Conservation (phyloP, 331 rosid species). For the Ulmus americana region DNA sequence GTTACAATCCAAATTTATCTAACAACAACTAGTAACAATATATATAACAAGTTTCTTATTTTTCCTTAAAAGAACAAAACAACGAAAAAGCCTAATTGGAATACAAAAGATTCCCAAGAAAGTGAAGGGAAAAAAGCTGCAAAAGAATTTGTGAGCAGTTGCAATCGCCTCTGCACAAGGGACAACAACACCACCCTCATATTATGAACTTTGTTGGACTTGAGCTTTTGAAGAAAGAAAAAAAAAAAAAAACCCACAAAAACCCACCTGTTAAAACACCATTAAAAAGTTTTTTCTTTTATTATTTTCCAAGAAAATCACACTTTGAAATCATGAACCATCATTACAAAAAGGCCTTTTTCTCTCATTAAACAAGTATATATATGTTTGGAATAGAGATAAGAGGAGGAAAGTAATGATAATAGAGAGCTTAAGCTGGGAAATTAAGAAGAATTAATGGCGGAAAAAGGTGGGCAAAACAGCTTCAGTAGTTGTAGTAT, state of each 20-base stretch:
- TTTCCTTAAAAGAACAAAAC: conserved; percentile 3
- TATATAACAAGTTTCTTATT: conserved; percentile 18
- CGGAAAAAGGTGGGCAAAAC: conserved; percentile 14
- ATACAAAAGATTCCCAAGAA: conserved; percentile 3
- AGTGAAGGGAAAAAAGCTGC: conserved; percentile 25
- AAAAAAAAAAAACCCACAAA: conserved; percentile 27
- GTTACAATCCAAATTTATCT: not conserved
- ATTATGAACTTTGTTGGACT: conserved; percentile 22
- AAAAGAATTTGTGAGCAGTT: conserved; percentile 16
- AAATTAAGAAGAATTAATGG: conserved; percentile 26
- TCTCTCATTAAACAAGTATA: not conserved
- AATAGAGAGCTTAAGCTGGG: not conserved
- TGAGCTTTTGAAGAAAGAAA: conserved; percentile 10
- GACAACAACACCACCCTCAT: conserved; percentile 23
- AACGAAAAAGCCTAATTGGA: not conserved
- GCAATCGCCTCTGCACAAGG: conserved; percentile 18
- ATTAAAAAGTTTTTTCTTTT: conserved; percentile 10
- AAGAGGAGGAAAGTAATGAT: not conserved
- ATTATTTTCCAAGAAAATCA: conserved; percentile 28
- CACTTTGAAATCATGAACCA: conserved; percentile 43
- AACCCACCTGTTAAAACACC: conserved; percentile 31
- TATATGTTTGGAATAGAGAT: not conserved
- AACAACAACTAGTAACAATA: too few relatives aligned
- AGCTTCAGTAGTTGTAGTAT: conserved; percentile 15
- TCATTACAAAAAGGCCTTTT: conserved; percentile 28